Percentiles rank a stretch among this genome's conserved stretches.
Conservation (phyloP, 768 basidiomycete genomes). For the Sporobolomyces pararoseus region DNA sequence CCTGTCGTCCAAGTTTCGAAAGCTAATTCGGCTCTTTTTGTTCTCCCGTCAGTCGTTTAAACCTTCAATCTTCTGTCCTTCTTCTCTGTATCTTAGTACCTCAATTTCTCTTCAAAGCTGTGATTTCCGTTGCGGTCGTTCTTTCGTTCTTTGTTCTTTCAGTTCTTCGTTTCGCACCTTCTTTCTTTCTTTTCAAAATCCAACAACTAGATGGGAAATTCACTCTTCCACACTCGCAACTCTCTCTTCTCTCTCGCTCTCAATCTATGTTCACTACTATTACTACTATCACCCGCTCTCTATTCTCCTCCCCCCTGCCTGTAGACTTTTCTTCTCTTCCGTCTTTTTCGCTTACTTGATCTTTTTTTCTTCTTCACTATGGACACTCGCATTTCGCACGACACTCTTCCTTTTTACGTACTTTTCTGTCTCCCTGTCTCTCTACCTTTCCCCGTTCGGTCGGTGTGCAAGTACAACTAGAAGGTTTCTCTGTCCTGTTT, state of each 20-base stretch:
- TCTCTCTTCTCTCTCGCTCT: neutral
- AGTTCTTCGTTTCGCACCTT: neutral
- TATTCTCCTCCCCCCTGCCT: too few relatives aligned
- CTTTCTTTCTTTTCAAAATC: neutral
- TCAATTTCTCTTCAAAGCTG: neutral
- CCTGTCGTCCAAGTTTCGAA: neutral
- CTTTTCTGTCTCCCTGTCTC: neutral
- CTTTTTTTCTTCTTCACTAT: neutral
- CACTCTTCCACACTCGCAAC: neutral
- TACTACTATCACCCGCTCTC: neutral
- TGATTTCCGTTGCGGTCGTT: neutral
- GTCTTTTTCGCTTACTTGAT: neutral
- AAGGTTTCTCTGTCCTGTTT: too few relatives aligned
- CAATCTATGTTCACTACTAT: neutral
- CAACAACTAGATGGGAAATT: neutral
- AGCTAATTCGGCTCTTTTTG: neutral
- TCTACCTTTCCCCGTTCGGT: neutral
- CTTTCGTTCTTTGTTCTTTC: too few relatives aligned
- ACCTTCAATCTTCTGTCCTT: neutral
- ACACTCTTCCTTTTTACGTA: neutral
- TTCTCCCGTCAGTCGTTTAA: conserved; percentile 2
- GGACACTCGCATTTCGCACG: neutral
- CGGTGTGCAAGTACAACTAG: neutral
- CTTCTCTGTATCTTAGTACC: neutral
- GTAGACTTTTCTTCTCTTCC: too few relatives aligned